phyloP scores from a whole-genome alignment of 2,329 filamentous ascomycete species.

The Penicillium griseofulvum region DNA sequence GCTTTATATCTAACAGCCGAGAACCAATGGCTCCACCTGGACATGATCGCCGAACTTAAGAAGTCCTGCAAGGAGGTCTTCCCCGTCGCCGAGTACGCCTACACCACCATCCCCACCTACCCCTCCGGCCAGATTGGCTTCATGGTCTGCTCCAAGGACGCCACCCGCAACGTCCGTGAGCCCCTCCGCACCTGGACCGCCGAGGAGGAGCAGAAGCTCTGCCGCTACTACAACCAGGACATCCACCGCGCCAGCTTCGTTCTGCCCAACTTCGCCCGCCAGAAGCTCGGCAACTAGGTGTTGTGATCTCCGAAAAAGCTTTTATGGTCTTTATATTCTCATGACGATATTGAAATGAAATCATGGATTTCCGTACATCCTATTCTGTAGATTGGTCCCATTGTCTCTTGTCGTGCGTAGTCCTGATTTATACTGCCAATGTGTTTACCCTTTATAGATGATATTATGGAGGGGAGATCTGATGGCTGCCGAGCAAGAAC shows the following conservation, averaged over 20 bases:
- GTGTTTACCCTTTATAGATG: not conserved
- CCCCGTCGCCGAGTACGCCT: constrained; percentile 95
- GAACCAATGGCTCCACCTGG: constrained; percentile 98
- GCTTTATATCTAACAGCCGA: constrained; percentile 63
- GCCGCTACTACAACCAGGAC: constrained; percentile 95
- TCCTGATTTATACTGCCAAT: not conserved
- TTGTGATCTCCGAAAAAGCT: constrained; percentile 7
- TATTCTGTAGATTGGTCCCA: not conserved
- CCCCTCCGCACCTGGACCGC: constrained; percentile 76
- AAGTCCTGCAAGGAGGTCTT: constrained; percentile 96
- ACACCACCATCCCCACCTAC: constrained; percentile 98
- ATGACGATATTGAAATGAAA: constrained; percentile 15
- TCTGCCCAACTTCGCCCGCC: constrained; percentile 87
- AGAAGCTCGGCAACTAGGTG: constrained; percentile 52
- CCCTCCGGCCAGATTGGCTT: constrained; percentile 98
- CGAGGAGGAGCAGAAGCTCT: constrained; percentile 89
- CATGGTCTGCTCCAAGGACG: constrained; percentile 99
- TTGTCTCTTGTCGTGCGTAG: not conserved
- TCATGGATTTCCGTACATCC: constrained; percentile 4
- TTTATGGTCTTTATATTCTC: constrained; percentile 11
- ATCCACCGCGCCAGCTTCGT: constrained; percentile 95
- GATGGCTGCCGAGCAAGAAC: too few relatives aligned
- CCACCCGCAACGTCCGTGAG: constrained; percentile 75
- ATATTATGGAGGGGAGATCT: not conserved
- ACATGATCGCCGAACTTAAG: constrained; percentile 91